These are phyloP conservation scores for Myriosclerotinia curreyana DNA, from an alignment of 2,329 filamentous ascomycete species.

Conservation along the genomic window DNA sequence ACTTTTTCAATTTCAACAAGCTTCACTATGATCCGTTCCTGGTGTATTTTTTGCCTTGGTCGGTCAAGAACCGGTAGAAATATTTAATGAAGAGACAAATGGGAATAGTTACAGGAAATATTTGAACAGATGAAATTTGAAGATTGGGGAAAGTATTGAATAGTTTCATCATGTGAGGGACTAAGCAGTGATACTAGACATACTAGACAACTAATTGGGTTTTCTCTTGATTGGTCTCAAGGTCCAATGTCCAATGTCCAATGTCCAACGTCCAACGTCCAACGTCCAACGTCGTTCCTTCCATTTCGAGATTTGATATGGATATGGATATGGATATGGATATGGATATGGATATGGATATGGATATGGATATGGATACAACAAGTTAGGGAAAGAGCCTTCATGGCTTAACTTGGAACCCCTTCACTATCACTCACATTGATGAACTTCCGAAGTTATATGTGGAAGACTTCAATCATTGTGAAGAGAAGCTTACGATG, in stretches of 20 bases:
- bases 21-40: background rate
- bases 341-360: background rate
- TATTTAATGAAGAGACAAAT: background rate
- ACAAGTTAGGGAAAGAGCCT: background rate
- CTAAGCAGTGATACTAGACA: no score
- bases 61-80: background rate
- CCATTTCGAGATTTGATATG: background rate
- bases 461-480: background rate
- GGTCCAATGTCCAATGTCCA: background rate
- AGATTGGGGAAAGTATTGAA: background rate
- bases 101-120: background rate
- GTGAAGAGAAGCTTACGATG: background rate
- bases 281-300: background rate
- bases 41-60: background rate
- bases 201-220: no score
- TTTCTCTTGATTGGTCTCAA: background rate
- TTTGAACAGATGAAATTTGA: background rate
- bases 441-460: background rate
- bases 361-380: background rate
- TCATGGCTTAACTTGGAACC: background rate
- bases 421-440: background rate
- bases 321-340: no score
- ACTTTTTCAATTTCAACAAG: background rate
- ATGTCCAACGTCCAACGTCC: no score
- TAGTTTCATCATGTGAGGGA: background rate